A percentile compares a stretch with the other conserved stretches of the same genome.
These are phyloP conservation scores for Sindora glabra DNA, from an alignment of 306 rosid species.

Conservation along the genomic window DNA sequence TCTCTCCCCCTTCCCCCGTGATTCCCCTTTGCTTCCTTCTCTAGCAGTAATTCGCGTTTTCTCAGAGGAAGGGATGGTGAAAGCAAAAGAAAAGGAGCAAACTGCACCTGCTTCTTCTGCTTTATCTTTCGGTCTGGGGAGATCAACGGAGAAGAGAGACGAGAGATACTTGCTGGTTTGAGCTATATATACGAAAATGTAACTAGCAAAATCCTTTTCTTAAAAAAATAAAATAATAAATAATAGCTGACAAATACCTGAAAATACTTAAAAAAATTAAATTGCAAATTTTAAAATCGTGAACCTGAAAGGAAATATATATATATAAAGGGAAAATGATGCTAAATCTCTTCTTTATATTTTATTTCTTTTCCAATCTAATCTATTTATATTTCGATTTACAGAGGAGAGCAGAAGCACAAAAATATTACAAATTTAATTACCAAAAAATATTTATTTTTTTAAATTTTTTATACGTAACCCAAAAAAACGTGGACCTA, in stretches of 20 bases:
- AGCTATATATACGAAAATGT: neutral
- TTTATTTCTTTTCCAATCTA: no score
- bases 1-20: neutral
- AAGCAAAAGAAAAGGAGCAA: neutral
- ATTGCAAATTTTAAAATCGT: neutral
- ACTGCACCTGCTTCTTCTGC: neutral
- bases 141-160: neutral
- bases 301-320: no score
- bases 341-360: no score
- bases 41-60: neutral
- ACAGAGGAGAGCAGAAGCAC: no score
- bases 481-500: no score
- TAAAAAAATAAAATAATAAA: no score
- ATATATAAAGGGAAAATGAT: no score
- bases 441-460: no score
- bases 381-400: no score
- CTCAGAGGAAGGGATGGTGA: neutral
- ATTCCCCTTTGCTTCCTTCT: neutral
- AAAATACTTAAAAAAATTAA: neutral
- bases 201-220: neutral
- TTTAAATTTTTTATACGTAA: no score
- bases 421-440: no score
- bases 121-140: neutral
- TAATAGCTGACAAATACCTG: neutral
- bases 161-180: neutral